Conservation (phyloP, 768 basidiomycete genomes). For the Hericium coralloides region DNA sequence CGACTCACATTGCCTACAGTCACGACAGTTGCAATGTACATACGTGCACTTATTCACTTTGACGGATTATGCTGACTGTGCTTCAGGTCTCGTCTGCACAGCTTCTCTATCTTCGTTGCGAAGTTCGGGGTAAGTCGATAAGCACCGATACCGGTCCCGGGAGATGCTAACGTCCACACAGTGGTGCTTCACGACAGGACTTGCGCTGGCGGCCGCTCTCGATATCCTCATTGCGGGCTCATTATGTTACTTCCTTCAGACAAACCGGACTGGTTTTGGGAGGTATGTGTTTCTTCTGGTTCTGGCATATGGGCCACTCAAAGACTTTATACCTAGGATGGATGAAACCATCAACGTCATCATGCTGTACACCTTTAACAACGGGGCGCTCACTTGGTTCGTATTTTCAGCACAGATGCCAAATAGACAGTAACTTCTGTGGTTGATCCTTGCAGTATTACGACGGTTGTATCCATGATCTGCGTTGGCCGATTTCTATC, state of each 20-base stretch:
- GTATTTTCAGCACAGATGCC: neutral
- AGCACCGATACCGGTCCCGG: too few relatives aligned
- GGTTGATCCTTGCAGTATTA: neutral
- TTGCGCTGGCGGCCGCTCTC: conserved; percentile 7
- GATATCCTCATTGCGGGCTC: conserved; percentile 12
- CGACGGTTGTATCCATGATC: conserved; percentile 12
- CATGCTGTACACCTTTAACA: conserved; percentile 15
- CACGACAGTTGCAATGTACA: conserved; percentile 8
- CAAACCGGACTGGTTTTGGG: conserved; percentile 12
- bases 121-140: neutral
- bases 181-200: conserved; percentile 13
- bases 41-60: neutral
- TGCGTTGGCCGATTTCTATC: conserved; percentile 5
- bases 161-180: neutral
- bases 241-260: conserved; percentile 14
- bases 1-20: neutral
- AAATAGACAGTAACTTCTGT: too few relatives aligned
- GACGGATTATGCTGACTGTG: neutral
- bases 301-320: too few relatives aligned
- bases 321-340: conserved; percentile 9
- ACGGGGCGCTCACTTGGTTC: conserved; percentile 15
- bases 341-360: conserved; percentile 11
- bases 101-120: conserved; percentile 3
- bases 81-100: conserved; percentile 2
- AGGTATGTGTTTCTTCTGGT: conserved; percentile 2